Percentiles rank a stretch among this genome's conserved stretches.
Evolutionary conservation across 2,329 filamentous ascomycete genomes (phyloP).

Genomic region (Sclerotinia spermophila): DNA sequence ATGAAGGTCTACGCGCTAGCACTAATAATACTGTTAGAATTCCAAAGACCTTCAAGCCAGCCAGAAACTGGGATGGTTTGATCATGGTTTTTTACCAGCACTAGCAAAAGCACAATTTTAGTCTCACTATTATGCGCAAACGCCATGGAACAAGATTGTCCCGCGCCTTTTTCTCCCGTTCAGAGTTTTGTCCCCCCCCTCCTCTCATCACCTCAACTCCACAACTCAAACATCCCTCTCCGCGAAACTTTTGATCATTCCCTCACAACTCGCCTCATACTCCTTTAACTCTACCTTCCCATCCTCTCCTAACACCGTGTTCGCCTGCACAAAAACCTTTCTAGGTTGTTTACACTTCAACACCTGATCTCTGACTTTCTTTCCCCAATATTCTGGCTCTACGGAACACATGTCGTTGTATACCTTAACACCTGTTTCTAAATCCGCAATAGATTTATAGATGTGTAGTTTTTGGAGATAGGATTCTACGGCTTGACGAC

Average conservation of each 20-base stretch:
- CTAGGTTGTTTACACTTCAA: conserved; percentile 75
- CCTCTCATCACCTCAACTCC: conserved; percentile 18
- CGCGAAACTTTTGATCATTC: conserved; percentile 79
- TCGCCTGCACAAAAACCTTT: conserved; percentile 92
- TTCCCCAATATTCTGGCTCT: conserved; percentile 77
- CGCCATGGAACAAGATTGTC: not conserved
- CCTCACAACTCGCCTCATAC: conserved; percentile 76
- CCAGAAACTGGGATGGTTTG: not conserved
- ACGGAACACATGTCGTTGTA: conserved; percentile 83
- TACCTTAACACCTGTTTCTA: conserved; percentile 70
- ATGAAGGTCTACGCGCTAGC: not conserved
- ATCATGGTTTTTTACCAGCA: not conserved
- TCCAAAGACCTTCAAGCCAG: not conserved
- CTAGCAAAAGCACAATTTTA: not conserved
- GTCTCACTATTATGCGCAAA: not conserved
- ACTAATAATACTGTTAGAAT: not conserved
- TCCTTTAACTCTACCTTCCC: conserved; percentile 76
- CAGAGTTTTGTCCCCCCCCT: not conserved
- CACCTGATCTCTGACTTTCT: conserved; percentile 72
- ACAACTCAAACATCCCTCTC: conserved; percentile 45
- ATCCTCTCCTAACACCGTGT: conserved; percentile 68
- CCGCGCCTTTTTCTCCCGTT: not conserved
- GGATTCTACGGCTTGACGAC: conserved; percentile 74
- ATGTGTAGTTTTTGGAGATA: conserved; percentile 91
- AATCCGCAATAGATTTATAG: conserved; percentile 86